These are phyloP conservation scores for Heliocybe sulcata DNA, from an alignment of 1,284 basidiomycete genomes.

Conservation along the genomic window DNA sequence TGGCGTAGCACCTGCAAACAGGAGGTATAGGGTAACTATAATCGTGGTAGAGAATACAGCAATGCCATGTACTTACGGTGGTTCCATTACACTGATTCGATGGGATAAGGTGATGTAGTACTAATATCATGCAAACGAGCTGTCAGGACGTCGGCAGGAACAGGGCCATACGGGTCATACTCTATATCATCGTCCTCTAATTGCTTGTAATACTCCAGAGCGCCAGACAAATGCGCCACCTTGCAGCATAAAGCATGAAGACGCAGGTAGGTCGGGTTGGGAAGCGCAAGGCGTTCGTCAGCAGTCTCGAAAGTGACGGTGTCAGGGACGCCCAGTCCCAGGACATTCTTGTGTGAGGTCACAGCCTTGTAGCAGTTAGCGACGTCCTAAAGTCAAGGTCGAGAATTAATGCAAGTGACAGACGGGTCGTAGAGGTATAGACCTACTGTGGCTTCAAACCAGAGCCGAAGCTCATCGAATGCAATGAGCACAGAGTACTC, in stretches of 20 bases:
- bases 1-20: too few relatives aligned
- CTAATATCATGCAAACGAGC: neutral
- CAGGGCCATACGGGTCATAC: neutral
- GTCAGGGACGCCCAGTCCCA: neutral
- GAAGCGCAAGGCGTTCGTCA: neutral
- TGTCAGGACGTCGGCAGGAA: neutral
- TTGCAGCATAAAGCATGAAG: neutral
- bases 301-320: neutral
- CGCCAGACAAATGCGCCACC: neutral
- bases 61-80: too few relatives aligned
- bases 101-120: too few relatives aligned
- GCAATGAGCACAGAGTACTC: slow-evolving; percentile 9
- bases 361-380: neutral
- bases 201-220: neutral
- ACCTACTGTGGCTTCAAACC: slow-evolving; percentile 21
- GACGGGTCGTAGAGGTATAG: neutral
- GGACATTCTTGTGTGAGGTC: neutral
- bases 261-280: neutral
- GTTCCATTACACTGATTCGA: too few relatives aligned
- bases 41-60: too few relatives aligned
- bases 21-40: too few relatives aligned
- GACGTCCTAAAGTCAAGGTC: neutral
- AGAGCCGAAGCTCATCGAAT: slow-evolving; percentile 20
- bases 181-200: neutral
- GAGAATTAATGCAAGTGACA: neutral